Evolutionary conservation across 768 basidiomycete genomes (phyloP), one percentile per base, ranked within the genome.

Genomic region (Boletus vermiculosoides): DNA sequence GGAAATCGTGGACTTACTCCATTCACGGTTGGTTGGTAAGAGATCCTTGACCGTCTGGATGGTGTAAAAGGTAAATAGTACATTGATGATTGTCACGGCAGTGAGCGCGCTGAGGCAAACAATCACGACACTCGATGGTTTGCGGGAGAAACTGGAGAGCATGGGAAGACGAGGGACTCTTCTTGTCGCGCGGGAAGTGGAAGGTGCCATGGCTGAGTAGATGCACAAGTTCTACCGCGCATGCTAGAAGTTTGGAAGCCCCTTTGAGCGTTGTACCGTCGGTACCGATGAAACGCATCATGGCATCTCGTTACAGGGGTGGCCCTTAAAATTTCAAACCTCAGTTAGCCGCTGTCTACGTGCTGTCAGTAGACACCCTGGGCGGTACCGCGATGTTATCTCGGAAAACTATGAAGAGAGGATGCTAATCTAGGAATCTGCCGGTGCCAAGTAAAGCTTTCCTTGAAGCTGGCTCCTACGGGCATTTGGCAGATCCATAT

Each of bases 31-130:
- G 16, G 20, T 22, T 4, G 62, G 63, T 25, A 67, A 37, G 45
- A 65, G 56, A 20, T 50, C 37, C 9, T 50, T 44, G 41, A 57
- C 28, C 1, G 50, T 66, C 23, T 50, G 52, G 36, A 72, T 18
- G 58, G 66, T 56, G 22, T 64, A 62, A 8, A 64, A 9, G 10
- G 66, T 67, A 23, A 58, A 61, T 5, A 50, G 23, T 37, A 71
- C 52, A 9, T 70, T 71, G 53, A 63, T 34, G 28, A 64, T 11
- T 2, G 69, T 70, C 52, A 70, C 59, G 20, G 45, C 48, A 16
- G 54, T 56, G 12, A 70, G 64, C 45, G 56, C 55, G 13, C 53
- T 47, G 39, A 72, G 59, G 30, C 66, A 70, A 25, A 41, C 40
- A 7, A 58, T 37, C n/a, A 25, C 31, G 7, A 44, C 30, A 9